phyloP scores from a whole-genome alignment of 306 rosid species.

The Cyclanthera cordifolia region DNA sequence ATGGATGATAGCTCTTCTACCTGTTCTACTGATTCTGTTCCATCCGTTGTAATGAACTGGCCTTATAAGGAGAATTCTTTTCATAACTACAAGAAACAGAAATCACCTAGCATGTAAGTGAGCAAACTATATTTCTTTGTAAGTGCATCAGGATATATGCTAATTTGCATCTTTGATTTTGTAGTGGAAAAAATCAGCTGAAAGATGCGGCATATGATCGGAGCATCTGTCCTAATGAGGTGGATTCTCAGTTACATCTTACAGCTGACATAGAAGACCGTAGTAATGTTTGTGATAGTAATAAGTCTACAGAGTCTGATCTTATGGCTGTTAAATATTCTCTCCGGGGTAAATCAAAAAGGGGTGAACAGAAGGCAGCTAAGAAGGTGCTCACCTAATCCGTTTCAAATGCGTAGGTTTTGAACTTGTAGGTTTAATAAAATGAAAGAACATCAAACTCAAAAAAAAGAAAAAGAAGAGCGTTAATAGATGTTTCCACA shows the following conservation, averaged over 20 bases:
- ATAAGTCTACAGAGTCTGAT: constrained; percentile 47
- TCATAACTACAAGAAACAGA: constrained; percentile 48
- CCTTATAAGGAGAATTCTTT: constrained; percentile 38
- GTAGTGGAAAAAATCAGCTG: constrained; percentile 54
- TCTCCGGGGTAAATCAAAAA: constrained; percentile 41
- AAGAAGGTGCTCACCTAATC: constrained; percentile 38
- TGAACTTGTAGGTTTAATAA: not conserved
- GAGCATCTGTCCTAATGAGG: constrained; percentile 50
- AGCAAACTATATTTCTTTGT: constrained; percentile 11
- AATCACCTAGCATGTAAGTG: constrained; percentile 58
- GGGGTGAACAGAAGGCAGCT: constrained; percentile 45
- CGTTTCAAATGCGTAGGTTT: not conserved
- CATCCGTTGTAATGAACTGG: constrained; percentile 56
- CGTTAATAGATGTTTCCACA: too few species aligned
- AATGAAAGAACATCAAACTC: not conserved
- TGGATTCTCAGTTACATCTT: constrained; percentile 45
- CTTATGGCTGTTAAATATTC: constrained; percentile 31
- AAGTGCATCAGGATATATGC: constrained; percentile 1
- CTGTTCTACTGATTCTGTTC: constrained; percentile 91
- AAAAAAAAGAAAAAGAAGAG: too few species aligned
- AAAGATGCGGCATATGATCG: constrained; percentile 42
- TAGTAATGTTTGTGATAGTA: constrained; percentile 36
- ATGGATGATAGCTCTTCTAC: constrained; percentile 99
- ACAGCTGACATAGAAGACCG: constrained; percentile 31
- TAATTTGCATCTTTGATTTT: constrained; percentile 21